phyloP scores from a whole-genome alignment of 805 yeast species.

The Starmerella cellae region DNA sequence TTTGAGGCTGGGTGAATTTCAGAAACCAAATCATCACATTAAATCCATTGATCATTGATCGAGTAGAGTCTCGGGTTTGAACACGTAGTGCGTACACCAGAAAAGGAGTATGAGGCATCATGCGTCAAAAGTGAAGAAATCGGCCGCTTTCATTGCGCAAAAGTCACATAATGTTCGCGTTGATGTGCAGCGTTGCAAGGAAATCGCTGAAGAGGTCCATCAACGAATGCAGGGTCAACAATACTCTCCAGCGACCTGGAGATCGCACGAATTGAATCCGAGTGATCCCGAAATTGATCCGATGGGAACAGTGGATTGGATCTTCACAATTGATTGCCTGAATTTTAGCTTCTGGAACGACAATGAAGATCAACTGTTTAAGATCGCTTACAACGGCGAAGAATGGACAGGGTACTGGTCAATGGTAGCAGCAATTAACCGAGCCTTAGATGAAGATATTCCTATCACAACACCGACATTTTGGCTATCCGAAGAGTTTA shows the following conservation, averaged over 20 bases:
- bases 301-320: conserved; percentile 27
- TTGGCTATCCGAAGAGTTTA: conserved; percentile 26
- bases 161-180: conserved; percentile 26
- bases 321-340: conserved; percentile 32
- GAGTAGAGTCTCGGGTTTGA: no score
- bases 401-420: conserved; percentile 36
- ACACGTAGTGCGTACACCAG: no score
- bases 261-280: conserved; percentile 29
- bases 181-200: conserved; percentile 20
- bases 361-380: conserved; percentile 23
- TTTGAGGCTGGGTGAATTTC: no score
- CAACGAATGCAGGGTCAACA: conserved; percentile 22
- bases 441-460: conserved; percentile 31
- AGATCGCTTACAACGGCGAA: conserved; percentile 27
- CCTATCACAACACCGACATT: conserved; percentile 29
- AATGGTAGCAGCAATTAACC: conserved; percentile 31
- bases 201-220: conserved; percentile 25
- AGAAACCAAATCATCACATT: no score
- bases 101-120: no score
- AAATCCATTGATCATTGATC: no score
- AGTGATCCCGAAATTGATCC: neutral
- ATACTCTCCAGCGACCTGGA: conserved; percentile 30
- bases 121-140: conserved; percentile 8
- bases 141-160: conserved; percentile 11
- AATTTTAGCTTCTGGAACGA: conserved; percentile 36